Evolutionary conservation across 257 asterid species (phyloP), one percentile per base, ranked within the genome.

Genomic region (Penstemon barbatus): DNA sequence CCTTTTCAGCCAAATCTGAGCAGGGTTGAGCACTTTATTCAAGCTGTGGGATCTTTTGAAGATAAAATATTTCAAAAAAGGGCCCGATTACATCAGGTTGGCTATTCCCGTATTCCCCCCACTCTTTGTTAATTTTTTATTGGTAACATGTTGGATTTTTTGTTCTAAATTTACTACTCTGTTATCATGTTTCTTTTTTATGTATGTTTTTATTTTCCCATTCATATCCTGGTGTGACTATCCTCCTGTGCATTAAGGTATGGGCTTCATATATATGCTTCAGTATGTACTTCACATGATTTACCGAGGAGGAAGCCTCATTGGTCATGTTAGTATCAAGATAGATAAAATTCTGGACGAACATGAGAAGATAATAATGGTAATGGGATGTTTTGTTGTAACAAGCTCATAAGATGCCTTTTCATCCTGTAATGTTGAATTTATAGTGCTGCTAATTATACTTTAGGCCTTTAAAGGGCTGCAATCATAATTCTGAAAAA

Each of bases 21-120:
- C 83, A 74, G 81, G 72, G 97, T 94, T 70, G 97, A 94, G 71
- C 97, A 81, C 75, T 94, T 87, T 61, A 94, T 92, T 77, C 97
- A 92, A 82, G 96, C 98, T 45, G 97, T 92, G 71, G 98, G 98
- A 57, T 81, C 93, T 25, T 92, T 69, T 68, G 98, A 92, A 80
- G 98, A 92, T 73, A 88, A 83, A 75, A 92, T 92, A 71, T 92
- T 92, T 70, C 95, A 79, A 83, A 92, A 89, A 77, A 86, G 98
- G 78, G 96, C 91, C 48, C 85, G 95, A 49, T 68, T 94, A 74
- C 96, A 94, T 81, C 97, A 87, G 92, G 99, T 90, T 76, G 74
- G 50, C 76, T 66, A 18, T 65, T 45, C 52, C 60, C 48, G 45
- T 11, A 57, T 63, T 61, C 63, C 60, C 48, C 52, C 39, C 45